Evolutionary conservation across 192 early-diverging fungal genomes (phyloP).

Genomic region (Lobulomyces angularis): DNA sequence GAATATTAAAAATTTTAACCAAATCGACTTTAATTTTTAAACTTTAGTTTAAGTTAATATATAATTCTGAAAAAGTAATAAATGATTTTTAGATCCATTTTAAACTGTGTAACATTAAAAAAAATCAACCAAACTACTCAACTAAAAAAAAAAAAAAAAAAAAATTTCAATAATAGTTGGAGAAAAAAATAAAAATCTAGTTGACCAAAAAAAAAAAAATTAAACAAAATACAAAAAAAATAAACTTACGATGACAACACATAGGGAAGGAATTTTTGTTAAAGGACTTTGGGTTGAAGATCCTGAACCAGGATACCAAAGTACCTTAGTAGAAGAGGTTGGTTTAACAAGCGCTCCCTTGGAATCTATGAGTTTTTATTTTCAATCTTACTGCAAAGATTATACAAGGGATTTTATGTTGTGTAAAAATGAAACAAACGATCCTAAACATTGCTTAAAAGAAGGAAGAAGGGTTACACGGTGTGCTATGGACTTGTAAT

Average conservation of each 20-base stretch:
- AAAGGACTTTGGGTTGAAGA: slow-evolving; percentile 70
- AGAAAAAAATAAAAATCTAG: no score
- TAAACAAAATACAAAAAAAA: no score
- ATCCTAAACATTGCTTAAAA: slow-evolving; percentile 81
- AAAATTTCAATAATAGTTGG: no score
- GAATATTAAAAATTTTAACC: no score
- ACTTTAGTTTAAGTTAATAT: no score
- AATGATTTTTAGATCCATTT: no score
- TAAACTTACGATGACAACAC: not conserved
- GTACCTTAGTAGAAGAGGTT: slow-evolving; percentile 67
- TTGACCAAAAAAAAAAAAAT: no score
- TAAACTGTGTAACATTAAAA: no score
- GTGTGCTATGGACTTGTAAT: slow-evolving; percentile 75
- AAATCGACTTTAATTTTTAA: no score
- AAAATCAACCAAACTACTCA: no score
- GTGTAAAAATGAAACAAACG: slow-evolving; percentile 83
- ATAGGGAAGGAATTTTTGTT: slow-evolving; percentile 29
- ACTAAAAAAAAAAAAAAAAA: no score
- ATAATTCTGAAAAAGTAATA: no score
- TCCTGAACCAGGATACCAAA: slow-evolving; percentile 54
- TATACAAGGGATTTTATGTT: slow-evolving; percentile 95
- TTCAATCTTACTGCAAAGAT: slow-evolving; percentile 77
- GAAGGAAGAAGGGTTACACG: slow-evolving; percentile 94
- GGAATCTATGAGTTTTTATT: slow-evolving; percentile 84
- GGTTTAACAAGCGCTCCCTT: slow-evolving; percentile 85